phyloP scores from a whole-genome alignment of 768 basidiomycete genomes.

The Leccinum rimulosum region DNA sequence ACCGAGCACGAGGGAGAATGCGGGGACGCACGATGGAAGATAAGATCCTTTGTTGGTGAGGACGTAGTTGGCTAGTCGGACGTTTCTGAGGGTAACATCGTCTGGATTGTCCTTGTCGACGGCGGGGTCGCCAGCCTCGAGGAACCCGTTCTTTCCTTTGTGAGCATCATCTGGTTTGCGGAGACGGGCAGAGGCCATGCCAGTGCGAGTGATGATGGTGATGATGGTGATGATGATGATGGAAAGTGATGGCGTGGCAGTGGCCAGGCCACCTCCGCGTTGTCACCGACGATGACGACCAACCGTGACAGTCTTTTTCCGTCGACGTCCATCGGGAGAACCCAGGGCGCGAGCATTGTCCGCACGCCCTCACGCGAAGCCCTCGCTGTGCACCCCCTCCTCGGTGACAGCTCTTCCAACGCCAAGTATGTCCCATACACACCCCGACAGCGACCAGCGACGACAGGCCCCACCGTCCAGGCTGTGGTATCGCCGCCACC shows the following conservation, averaged over 20 bases:
- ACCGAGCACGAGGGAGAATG: not conserved
- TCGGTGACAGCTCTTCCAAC: constrained; percentile 34
- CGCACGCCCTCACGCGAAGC: constrained; percentile 51
- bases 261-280: not conserved
- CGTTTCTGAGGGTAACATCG: constrained; percentile 28
- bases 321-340: constrained; percentile 53
- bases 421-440: constrained; percentile 75
- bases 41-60: constrained; percentile 38
- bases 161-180: constrained; percentile 13
- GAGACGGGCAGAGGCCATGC: constrained; percentile 8
- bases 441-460: constrained; percentile 61
- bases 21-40: constrained; percentile 38
- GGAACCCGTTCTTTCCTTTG: constrained; percentile 23
- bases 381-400: constrained; percentile 61
- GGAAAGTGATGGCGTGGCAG: not conserved
- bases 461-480: constrained; percentile 41
- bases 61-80: constrained; percentile 39
- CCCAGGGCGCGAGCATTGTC: constrained; percentile 41
- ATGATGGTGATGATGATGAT: not conserved
- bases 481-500: constrained; percentile 29
- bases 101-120: constrained; percentile 20
- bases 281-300: constrained; percentile 30
- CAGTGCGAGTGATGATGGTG: not conserved
- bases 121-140: constrained; percentile 11
- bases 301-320: constrained; percentile 43